Evolutionary conservation across 805 yeast species (phyloP), one percentile per base, ranked within the genome.

Genomic region (Clavispora santaluciae): DNA sequence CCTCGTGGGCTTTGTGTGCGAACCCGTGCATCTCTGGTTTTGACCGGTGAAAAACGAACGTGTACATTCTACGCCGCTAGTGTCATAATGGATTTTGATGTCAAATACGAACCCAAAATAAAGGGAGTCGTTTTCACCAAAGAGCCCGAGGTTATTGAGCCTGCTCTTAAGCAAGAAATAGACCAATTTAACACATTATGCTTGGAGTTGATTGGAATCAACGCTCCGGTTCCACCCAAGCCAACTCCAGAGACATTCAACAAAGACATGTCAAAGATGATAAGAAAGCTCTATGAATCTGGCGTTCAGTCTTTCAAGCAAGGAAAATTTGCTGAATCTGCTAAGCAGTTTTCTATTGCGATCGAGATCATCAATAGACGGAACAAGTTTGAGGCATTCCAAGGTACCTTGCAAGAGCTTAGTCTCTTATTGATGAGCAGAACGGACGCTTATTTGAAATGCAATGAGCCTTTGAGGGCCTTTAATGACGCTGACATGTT

Each of bases 361-460:
- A 67, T 85, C 25, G 87, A 83, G 40, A 75, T 83, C 73, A 77
- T 83, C 12, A 59, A 70, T 35, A 79, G 83, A 51, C 73, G 93
- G 60, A 75, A 82, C 31, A 81, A 82, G 56, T 83, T 82, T 65
- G 93, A 85, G 55, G 69, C 83, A 5, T 85, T 85, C 59, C 88
- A 79, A 46, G 72, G 83, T 12, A 83, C 86, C 21, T 59, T 84
- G 37, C 85, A 80, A 57, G 93, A 85, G 57, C 60, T 83, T 37
- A 72, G 78, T 33, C 72, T 80, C 50, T 76, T 84, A 56, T 61
- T 85, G 40, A 79, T 81, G 70, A 80, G 85, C 38, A 71, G 90
- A 47, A 75, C 86, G 20, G 95, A 85, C 54, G 80, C 89, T 0
- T 70, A 76, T 49, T 64, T 83, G 55, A 69, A 79, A 57, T 63